These are phyloP conservation scores for Paxillus ammoniavirescens DNA, from an alignment of 768 basidiomycete species.

Conservation along the genomic window DNA sequence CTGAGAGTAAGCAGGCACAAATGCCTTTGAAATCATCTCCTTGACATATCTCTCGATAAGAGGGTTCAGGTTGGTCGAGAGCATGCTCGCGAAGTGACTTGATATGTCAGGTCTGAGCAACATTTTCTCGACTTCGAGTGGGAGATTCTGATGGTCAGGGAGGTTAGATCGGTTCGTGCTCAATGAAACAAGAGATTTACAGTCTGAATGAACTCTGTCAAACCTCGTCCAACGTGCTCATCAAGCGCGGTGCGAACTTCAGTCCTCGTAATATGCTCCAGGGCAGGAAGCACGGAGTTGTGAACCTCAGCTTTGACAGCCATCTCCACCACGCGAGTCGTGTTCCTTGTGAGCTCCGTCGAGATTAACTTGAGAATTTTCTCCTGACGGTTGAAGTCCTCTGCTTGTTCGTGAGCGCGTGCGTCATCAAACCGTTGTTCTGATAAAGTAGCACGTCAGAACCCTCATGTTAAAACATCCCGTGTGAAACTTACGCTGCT, in stretches of 20 bases:
- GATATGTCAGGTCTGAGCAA: constrained; percentile 75
- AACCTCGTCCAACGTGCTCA: constrained; percentile 71
- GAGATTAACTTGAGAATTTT: constrained; percentile 88
- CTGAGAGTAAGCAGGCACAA: constrained; percentile 75
- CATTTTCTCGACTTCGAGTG: constrained; percentile 76
- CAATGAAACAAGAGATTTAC: constrained; percentile 34
- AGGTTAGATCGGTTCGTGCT: constrained; percentile 2
- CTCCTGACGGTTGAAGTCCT: constrained; percentile 83
- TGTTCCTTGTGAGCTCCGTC: constrained; percentile 82
- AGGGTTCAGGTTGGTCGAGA: constrained; percentile 71
- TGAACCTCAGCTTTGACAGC: constrained; percentile 86
- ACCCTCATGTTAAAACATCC: not conserved
- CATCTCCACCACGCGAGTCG: constrained; percentile 85
- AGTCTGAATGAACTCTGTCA: constrained; percentile 71
- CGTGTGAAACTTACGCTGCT: constrained; percentile 63
- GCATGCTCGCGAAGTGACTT: constrained; percentile 70
- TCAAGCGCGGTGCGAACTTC: constrained; percentile 80
- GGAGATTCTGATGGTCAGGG: constrained; percentile 53
- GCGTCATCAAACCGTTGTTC: constrained; percentile 85
- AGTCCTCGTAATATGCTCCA: constrained; percentile 78
- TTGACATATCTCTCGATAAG: constrained; percentile 80
- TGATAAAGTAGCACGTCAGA: constrained; percentile 29
- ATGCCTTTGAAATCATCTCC: constrained; percentile 68
- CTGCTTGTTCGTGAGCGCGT: constrained; percentile 71
- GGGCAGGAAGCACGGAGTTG: constrained; percentile 76